Conservation (phyloP, 345 rosid species). For the Zanthoxylum bungeanum region DNA sequence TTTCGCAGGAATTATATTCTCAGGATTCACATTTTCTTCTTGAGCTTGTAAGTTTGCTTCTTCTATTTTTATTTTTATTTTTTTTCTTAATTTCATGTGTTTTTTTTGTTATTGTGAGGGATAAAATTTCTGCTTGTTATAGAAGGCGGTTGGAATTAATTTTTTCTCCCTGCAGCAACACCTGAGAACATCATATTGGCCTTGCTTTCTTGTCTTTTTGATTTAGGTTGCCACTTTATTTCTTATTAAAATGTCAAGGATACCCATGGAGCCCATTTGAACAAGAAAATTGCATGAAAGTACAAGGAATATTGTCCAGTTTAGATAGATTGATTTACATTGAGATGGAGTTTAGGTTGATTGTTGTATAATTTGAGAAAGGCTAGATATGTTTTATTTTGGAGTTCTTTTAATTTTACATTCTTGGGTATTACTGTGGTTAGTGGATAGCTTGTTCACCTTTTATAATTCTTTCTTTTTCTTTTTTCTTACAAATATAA, state of each 20-base stretch:
- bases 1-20: slow-evolving; percentile 94
- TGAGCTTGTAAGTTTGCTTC: slow-evolving; percentile 68
- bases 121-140: neutral
- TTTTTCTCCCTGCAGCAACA: neutral
- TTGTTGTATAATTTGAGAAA: neutral
- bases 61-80: neutral
- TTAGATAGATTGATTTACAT: neutral
- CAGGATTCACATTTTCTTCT: slow-evolving; percentile 99
- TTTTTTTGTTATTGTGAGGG: neutral
- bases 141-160: neutral
- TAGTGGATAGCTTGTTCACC: neutral
- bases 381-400: neutral
- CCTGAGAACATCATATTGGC: neutral
- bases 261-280: neutral
- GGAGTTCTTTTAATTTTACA: neutral
- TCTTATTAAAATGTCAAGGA: neutral
- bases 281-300: neutral
- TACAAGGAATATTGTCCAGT: neutral
- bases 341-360: neutral
- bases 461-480: neutral
- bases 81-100: neutral
- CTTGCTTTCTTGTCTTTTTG: neutral
- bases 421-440: neutral
- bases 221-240: neutral
- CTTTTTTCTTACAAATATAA: neutral